Base-by-base conservation (phyloP, 2,329 filamentous ascomycete genomes). In the Dryadomyces quercus-mongolicae region DNA sequence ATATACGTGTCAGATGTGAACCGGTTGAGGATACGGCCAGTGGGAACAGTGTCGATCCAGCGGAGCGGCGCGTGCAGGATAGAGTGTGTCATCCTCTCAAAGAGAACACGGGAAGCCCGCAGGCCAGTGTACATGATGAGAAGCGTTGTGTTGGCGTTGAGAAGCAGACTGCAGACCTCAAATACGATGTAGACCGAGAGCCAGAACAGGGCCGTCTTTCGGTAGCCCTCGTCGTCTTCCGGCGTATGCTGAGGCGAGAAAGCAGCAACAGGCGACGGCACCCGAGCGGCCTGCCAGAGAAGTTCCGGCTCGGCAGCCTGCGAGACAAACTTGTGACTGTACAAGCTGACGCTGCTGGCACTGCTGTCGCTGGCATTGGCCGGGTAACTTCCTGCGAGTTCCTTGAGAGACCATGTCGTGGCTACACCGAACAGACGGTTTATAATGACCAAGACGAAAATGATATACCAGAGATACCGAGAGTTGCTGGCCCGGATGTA, bases 21-120 rank as follows among this genome's bases (percentile, higher is more conserved):
- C 6, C 71, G 67, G 59, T 74, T 73, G 44, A 73, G 60, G 34
- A 74, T 65, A n/a, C 70, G 65, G 5, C 71, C 71, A 0, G 67
- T 60, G 4, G 71, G 70, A 1, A 68, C 60, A 0, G 67, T 70
- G 56, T 74, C 70, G 15, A 70, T 61, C 67, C 67, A 70, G 42
- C 65, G 62, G 12, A 73, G 61, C 10, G 70, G 70, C 7, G 70
- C 70, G 8, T 66, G 64, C 13, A 73, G 63, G 25, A 73, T 65
- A 3, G 66, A 61, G 48, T 66, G 62, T 8, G 62, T 65, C 63
- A 70, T 67, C 15, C 60, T 56, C 55, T 66, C 60, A 55, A 68
- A 69, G 9, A 69, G 58, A 1, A 58, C 58, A 22, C 58, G 61
- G 2, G 66, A 63, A 0, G 66, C 65, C 15, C 61, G 62, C 55